phyloP scores from a whole-genome alignment of 2,329 filamentous ascomycete species.

The Talaromyces sp. region DNA sequence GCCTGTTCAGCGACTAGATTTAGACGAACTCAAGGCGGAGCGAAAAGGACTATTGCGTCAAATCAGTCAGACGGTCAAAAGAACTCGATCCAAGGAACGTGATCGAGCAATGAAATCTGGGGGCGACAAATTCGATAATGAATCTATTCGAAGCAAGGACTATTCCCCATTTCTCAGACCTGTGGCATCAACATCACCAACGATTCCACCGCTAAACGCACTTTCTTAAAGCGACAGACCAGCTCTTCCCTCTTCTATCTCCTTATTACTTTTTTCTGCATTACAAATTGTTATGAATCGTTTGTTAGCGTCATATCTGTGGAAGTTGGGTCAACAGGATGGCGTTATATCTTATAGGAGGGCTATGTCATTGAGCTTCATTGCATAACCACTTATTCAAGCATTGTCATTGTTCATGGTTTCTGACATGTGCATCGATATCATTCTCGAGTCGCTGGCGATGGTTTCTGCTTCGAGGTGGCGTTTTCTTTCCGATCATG shows the following conservation, averaged over 20 bases:
- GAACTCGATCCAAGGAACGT: slow-evolving; percentile 39
- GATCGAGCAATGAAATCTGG: slow-evolving; percentile 31
- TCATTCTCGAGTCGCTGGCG: slow-evolving; percentile 13
- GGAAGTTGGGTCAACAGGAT: slow-evolving; percentile 1
- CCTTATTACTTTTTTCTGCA: neutral
- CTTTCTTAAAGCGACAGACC: neutral
- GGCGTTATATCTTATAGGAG: slow-evolving; percentile 7
- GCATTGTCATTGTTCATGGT: slow-evolving; percentile 3
- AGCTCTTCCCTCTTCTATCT: neutral
- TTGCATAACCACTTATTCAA: slow-evolving; percentile 3
- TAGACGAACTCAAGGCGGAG: slow-evolving; percentile 40
- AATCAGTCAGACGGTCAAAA: slow-evolving; percentile 45
- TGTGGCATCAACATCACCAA: slow-evolving; percentile 36
- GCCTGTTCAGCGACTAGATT: slow-evolving; percentile 38
- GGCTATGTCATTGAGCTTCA: neutral
- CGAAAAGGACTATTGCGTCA: slow-evolving; percentile 42
- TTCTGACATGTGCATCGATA: neutral
- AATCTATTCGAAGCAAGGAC: slow-evolving; percentile 26
- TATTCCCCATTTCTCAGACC: slow-evolving; percentile 35
- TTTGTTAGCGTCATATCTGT: slow-evolving; percentile 1
- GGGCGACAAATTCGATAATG: slow-evolving; percentile 28
- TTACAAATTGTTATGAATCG: neutral
- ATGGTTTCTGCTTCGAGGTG: neutral
- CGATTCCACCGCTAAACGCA: slow-evolving; percentile 25
- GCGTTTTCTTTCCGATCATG: slow-evolving; percentile 9